These are phyloP conservation scores for Babesia ovata DNA, from an alignment of 169 alveolate species.

Conservation along the genomic window DNA sequence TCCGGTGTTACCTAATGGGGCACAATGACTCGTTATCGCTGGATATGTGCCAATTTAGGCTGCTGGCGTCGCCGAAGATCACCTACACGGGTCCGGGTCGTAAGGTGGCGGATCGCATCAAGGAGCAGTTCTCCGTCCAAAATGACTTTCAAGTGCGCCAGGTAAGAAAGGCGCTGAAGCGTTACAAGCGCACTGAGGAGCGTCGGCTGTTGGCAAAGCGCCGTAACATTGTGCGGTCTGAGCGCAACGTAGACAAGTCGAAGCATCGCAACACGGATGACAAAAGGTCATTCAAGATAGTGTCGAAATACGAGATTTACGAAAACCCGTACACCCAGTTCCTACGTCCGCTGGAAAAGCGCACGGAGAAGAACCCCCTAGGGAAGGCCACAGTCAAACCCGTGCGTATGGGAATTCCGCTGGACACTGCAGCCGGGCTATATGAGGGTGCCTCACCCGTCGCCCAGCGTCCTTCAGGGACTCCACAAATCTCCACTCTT, in stretches of 20 bases:
- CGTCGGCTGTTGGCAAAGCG: conserved; percentile 30
- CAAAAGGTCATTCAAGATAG: conserved; percentile 18
- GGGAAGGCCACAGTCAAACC: conserved; percentile 40
- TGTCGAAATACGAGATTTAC: conserved; percentile 12
- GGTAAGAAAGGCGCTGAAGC: conserved; percentile 57
- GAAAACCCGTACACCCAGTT: conserved; percentile 39
- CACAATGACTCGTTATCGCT: not conserved
- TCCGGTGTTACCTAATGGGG: not conserved
- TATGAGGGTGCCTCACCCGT: conserved; percentile 60
- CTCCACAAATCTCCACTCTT: conserved; percentile 31
- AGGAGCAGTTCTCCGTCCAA: conserved; percentile 52
- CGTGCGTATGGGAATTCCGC: conserved; percentile 52
- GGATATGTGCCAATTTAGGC: not conserved
- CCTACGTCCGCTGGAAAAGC: conserved; percentile 26
- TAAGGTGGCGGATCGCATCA: conserved; percentile 61
- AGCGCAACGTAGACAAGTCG: conserved; percentile 21
- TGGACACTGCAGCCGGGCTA: conserved; percentile 57
- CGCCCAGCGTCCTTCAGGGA: conserved; percentile 8
- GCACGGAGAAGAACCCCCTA: conserved; percentile 28
- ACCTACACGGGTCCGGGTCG: conserved; percentile 63
- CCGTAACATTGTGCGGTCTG: conserved; percentile 39
- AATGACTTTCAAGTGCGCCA: conserved; percentile 46
- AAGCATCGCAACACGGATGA: not conserved
- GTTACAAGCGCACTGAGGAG: conserved; percentile 57
- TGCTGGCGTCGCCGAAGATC: conserved; percentile 17